Conservation (phyloP, 2,329 filamentous ascomycete species). For the Cladophialophora immunda region DNA sequence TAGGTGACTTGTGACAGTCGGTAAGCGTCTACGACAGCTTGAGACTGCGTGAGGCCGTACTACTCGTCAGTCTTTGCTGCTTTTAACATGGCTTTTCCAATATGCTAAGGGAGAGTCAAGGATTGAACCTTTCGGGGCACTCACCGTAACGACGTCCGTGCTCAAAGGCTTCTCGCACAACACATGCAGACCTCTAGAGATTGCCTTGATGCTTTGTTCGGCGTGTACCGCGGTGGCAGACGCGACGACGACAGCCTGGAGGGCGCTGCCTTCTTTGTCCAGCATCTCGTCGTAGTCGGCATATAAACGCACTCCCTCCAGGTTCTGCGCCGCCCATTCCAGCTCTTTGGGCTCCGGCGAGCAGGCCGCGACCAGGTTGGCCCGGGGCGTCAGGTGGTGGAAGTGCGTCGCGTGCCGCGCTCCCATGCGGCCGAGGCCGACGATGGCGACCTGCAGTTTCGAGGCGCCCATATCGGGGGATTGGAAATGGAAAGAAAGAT, state of each 20-base stretch:
- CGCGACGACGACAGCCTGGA: conserved; percentile 65
- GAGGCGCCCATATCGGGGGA: too few relatives aligned
- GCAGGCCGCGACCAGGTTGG: conserved; percentile 59
- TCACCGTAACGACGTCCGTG: too few relatives aligned
- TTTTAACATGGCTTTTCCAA: too few relatives aligned
- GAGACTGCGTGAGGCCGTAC: too few relatives aligned
- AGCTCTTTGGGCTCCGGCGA: conserved; percentile 57
- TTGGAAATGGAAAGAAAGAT: too few relatives aligned
- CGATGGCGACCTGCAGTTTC: conserved; percentile 57
- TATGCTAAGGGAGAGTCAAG: too few relatives aligned
- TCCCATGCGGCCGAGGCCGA: conserved; percentile 62
- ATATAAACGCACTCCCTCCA: conserved; percentile 63
- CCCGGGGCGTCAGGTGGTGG: conserved; percentile 57
- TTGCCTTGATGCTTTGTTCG: conserved; percentile 66
- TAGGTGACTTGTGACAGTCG: too few relatives aligned
- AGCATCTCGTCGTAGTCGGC: conserved; percentile 66
- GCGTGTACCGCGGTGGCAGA: conserved; percentile 65
- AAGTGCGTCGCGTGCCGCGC: conserved; percentile 59
- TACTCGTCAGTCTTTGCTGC: conserved; percentile 53
- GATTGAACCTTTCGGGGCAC: too few relatives aligned
- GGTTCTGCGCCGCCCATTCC: conserved; percentile 60
- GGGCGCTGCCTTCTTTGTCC: conserved; percentile 58
- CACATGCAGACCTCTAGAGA: conserved; percentile 63
- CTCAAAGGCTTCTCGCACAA: conserved; percentile 64
- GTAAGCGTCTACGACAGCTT: too few relatives aligned